Conservation (phyloP, 2,329 filamentous ascomycete genomes). For the Trichoderma endophyticum region DNA sequence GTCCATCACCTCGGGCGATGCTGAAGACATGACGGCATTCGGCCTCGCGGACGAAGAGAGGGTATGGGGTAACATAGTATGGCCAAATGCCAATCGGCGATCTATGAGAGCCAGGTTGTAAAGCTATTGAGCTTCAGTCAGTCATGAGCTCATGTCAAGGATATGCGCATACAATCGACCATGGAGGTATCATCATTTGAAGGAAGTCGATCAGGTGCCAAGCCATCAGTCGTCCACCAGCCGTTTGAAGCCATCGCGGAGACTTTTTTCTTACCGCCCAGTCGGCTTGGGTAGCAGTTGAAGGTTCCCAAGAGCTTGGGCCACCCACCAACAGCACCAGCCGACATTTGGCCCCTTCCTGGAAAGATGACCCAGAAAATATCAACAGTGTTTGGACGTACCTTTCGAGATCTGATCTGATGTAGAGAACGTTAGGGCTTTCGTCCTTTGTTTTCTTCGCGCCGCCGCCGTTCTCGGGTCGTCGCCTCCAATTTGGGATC, state of each 20-base stretch:
- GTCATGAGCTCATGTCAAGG: background rate
- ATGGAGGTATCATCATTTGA: background rate
- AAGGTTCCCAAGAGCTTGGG: constrained; percentile 8
- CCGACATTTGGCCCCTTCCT: background rate
- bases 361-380: background rate
- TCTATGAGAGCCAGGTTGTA: background rate
- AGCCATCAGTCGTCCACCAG: background rate
- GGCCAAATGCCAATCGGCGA: background rate
- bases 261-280: background rate
- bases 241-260: background rate
- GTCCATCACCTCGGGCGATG: constrained; percentile 50
- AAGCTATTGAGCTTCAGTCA: background rate
- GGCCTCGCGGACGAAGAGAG: constrained; percentile 25
- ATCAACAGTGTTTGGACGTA: background rate
- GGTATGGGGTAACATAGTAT: constrained; percentile 17
- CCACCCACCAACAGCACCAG: constrained; percentile 8
- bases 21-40: constrained; percentile 42
- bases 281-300: background rate
- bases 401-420: background rate
- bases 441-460: background rate
- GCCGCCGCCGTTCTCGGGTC: background rate
- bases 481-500: constrained; percentile 4
- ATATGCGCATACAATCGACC: background rate
- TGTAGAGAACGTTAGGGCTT: background rate
- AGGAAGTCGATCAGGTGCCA: background rate